Evolutionary conservation across 768 basidiomycete species (phyloP).

Genomic region (Collybia mongolica): DNA sequence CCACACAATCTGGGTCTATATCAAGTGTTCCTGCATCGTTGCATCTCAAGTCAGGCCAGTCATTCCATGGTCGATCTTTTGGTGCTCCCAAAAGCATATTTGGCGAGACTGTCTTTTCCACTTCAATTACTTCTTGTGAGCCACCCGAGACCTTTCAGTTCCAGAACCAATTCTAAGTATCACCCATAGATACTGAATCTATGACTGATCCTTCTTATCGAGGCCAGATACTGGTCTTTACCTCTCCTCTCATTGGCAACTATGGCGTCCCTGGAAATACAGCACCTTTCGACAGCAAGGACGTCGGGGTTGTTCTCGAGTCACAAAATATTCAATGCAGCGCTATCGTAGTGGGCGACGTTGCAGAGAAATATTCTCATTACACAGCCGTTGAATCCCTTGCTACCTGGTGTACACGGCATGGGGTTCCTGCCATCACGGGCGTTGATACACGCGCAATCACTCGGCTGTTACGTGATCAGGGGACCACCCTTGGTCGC

Average conservation of each 20-base stretch:
- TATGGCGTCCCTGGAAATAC: conserved; percentile 92
- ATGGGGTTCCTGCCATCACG: conserved; percentile 90
- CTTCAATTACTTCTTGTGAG: conserved; percentile 96
- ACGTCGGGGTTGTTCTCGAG: conserved; percentile 89
- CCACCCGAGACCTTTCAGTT: conserved; percentile 11
- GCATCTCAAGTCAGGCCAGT: conserved; percentile 93
- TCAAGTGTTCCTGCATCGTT: conserved; percentile 71
- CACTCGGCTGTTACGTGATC: conserved; percentile 89
- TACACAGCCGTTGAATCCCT: conserved; percentile 92
- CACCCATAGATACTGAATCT: conserved; percentile 86
- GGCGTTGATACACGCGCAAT: conserved; percentile 98
- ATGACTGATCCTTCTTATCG: conserved; percentile 99
- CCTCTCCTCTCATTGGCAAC: conserved; percentile 97
- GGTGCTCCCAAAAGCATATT: conserved; percentile 84
- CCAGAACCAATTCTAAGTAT: conserved; percentile 6
- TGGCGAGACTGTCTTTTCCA: conserved; percentile 98
- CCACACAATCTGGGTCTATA: conserved; percentile 58
- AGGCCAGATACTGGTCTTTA: conserved; percentile 97
- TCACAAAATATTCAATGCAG: conserved; percentile 88
- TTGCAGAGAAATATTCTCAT: conserved; percentile 94
- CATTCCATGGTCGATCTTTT: conserved; percentile 87
- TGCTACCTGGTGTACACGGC: conserved; percentile 88
- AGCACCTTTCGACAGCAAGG: conserved; percentile 65
- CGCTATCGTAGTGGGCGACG: conserved; percentile 90
- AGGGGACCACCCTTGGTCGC: conserved; percentile 94